Evolutionary conservation across 2,329 filamentous ascomycete genomes (phyloP).

Genomic region (Colletotrichum gloeosporioides): DNA sequence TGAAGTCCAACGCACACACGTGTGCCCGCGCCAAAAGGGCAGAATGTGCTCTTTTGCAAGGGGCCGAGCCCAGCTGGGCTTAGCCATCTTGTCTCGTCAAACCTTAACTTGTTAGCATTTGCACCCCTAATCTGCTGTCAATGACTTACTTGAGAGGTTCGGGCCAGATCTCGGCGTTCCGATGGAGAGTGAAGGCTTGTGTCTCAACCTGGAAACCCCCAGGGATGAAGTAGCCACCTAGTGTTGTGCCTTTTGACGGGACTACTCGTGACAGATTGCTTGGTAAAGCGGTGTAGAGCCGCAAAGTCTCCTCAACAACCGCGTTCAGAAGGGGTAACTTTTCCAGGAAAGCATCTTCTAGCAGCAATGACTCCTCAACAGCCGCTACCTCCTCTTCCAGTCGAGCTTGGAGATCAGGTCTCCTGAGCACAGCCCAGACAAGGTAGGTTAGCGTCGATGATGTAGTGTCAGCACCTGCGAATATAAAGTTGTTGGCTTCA

Average conservation of each 20-base stretch:
- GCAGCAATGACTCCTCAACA: not conserved
- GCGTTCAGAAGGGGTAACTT: constrained; percentile 43
- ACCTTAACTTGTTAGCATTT: not conserved
- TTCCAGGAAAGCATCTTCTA: constrained; percentile 36
- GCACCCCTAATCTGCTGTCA: not conserved
- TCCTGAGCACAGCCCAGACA: constrained; percentile 41
- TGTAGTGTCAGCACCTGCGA: constrained; percentile 59
- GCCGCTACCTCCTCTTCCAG: constrained; percentile 39
- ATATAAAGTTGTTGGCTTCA: constrained; percentile 49
- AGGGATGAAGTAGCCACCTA: constrained; percentile 44
- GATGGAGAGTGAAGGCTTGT: constrained; percentile 52
- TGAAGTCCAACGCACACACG: constrained; percentile 60
- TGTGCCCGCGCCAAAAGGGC: constrained; percentile 57
- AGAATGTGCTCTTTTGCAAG: constrained; percentile 52
- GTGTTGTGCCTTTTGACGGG: constrained; percentile 40
- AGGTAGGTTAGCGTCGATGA: constrained; percentile 54
- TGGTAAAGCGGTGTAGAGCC: constrained; percentile 45
- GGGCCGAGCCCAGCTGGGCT: not conserved
- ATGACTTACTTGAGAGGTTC: constrained; percentile 36
- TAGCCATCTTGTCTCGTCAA: not conserved
- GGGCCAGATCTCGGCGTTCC: constrained; percentile 42
- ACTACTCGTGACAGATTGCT: constrained; percentile 43
- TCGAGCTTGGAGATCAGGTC: constrained; percentile 30
- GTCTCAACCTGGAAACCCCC: constrained; percentile 43
- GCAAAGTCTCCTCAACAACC: constrained; percentile 51